Evolutionary conservation across 2,329 filamentous ascomycete genomes (phyloP).

Genomic region (Phialophora verrucosa): DNA sequence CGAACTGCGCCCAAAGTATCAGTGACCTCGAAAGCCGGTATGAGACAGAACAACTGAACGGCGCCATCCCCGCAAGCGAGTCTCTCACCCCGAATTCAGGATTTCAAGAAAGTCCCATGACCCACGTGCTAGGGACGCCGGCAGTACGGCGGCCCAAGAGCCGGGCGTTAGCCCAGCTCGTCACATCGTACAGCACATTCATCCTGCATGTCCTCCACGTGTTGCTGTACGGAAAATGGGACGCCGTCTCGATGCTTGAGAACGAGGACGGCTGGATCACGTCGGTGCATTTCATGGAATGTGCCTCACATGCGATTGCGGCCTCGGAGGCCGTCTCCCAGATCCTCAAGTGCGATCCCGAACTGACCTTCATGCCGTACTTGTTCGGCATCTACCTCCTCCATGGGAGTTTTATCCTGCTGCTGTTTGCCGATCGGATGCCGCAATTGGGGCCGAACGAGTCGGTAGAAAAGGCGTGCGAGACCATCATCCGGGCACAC

Average conservation of each 20-base stretch:
- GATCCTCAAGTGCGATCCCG: constrained; percentile 56
- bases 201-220: constrained; percentile 58
- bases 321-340: constrained; percentile 54
- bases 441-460: constrained; percentile 37
- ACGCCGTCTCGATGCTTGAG: constrained; percentile 57
- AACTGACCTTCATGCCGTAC: constrained; percentile 60
- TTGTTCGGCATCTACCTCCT: constrained; percentile 60
- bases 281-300: constrained; percentile 52
- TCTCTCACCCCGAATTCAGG: constrained; percentile 43
- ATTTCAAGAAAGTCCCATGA: constrained; percentile 35
- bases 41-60: constrained; percentile 39
- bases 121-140: constrained; percentile 20
- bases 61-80: constrained; percentile 15
- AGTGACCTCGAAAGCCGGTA: constrained; percentile 49
- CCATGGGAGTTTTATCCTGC: constrained; percentile 57
- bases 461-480: constrained; percentile 54
- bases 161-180: constrained; percentile 46
- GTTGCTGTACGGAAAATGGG: constrained; percentile 57
- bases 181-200: constrained; percentile 55
- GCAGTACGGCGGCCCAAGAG: constrained; percentile 32
- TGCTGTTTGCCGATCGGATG: constrained; percentile 58
- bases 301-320: constrained; percentile 53
- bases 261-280: constrained; percentile 56
- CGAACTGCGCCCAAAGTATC: constrained; percentile 41
- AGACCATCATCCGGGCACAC: constrained; percentile 58